Base-by-base conservation (phyloP, 306 rosid species). In the Inga laurina region DNA sequence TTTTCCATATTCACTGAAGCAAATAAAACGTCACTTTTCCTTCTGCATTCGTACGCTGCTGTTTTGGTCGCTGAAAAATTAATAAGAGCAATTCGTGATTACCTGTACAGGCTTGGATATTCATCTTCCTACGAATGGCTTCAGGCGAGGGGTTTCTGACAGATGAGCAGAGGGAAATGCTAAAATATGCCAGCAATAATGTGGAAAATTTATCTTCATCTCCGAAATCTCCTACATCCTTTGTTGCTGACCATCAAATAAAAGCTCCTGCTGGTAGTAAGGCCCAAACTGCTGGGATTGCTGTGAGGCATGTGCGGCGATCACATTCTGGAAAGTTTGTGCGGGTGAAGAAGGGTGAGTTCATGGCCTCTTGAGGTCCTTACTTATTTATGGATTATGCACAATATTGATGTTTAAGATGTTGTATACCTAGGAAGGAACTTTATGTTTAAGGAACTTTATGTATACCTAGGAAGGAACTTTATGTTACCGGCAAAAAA, bases 91-190 rank as follows among this genome's bases (percentile, higher is more conserved):
- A 74, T 54, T 81, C 77, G 76, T 72, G 52, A 54, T 65, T 5
- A 44, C 72, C 49, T 73, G 11, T 65, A 8, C 74, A 65, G 82
- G 78, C 4, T 79, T 81, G 83, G 68, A 66, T 14, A 78, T 83
- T 49, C 4, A 22, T 39, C 3, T 5, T 19, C 67, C 83, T 44
- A 71, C 49, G 83, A 75, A 93, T 96, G 99, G 98, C 99, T 27
- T 91, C 99, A 18, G 74, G 80, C 10, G 98, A 96, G 91, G 99
- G 99, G 72, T 94, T 96, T 85, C 88, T 96, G 83, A 96, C 99
- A 0, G 86, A 92, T 48, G 94, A 91, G 83, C 99, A 96, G 95
- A 88, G 99, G 89, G 94, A 94, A 72, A 75, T 71, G 79, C 74
- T 96, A 67, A 94, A 93, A 84, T 75, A 91, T 79, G 99, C 99